Evolutionary conservation across 2,329 filamentous ascomycete genomes (phyloP), one percentile per base, ranked within the genome.

Genomic region (Pseudogymnoascus sp.): DNA sequence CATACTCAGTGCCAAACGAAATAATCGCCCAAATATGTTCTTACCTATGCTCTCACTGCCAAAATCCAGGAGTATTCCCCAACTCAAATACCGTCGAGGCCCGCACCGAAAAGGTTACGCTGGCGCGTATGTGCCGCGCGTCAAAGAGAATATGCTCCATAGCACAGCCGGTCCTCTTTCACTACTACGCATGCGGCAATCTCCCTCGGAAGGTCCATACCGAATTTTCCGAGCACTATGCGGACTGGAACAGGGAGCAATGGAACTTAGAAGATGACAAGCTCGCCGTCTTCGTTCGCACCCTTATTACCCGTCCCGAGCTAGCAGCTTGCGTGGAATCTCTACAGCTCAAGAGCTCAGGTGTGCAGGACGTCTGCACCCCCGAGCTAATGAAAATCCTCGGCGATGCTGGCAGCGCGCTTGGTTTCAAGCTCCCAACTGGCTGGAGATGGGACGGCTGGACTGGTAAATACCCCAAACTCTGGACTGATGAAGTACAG

Each of bases 21-120:
- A 26, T 47, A 47, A 14, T 47, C 12, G 21, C 5, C 21, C 42
- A 47, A 47, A 26, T 47, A 47, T 47, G 42, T 47, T 14, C 42
- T 4, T 14, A 47, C 4, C 5, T 47, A 5, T 47, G 18, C 21
- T 47, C 23, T 7, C 42, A 47, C 42, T 47, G 42, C 42, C 11
- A 26, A 26, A 26, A 26, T 14, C 40, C 42, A 23, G 42, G 42
- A 26, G 23, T 47, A 34, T 47, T 47, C 12, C 21, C 42, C 21
- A 45, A 45, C 18, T 45, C 42, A n/a, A 23, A 47, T 7, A 47
- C 42, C 5, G n/a, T 12, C 2, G 42, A 47, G 23, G 70, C 71
- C 60, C 70, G 75, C 6, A 68, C 72, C 26, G 64, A 67, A 12
- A 47, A 47, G 54, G 11, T 62, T 64, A 26, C 34, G 18, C 40